Evolutionary conservation across 169 alveolate genomes (phyloP), one percentile per base, ranked within the genome.

Genomic region (Eimeria acervulina): DNA sequence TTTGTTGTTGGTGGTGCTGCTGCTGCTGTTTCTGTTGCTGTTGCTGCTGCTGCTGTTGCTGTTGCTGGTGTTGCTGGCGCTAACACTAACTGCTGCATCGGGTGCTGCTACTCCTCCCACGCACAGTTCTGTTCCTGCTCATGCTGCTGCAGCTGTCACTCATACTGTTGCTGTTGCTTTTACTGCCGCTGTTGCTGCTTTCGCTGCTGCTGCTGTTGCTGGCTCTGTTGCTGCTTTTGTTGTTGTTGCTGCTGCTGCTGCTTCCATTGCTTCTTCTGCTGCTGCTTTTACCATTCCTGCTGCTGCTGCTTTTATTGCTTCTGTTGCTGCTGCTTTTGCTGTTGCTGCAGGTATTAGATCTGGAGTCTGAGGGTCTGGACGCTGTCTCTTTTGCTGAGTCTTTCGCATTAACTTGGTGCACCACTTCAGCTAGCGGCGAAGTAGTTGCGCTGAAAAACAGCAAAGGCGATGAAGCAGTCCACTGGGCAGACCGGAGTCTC

Each of bases 401-500:
- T n/a, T 80, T 55, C 51, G 87, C 96, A 40, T 66, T 80, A 31
- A 13, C n/a, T 47, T 95, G 97, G 96, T 21, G 96, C 28, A 89
- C 97, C 17, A 76, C 94, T 51, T 61, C 91, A 33, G 83, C 95
- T 17, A 96, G 68, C 90, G 98, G 98, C 2, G 80, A 63, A 36
- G 96, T 89, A 6, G 94, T 96, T 6, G 97, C 97, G 26, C 80
- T 97, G 72, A 47, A 23, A 33, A n/a, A 76, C 26, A 81, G 55
- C 61, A 98, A 98, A n/a, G 88, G 76, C 31, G 70, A 59, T 40
- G 38, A 47, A 72, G 80, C 95, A 5, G 97, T 96, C 23, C 40
- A 10, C 31, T 95, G 96, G 92, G 96, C 66, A 19, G 96, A 95
- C 15, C 52, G 96, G 0, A 78, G 28, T 28, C 61, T 81, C 85